Conservation (phyloP, 805 yeast genomes). For the Saccharomycopsis capsularis region DNA sequence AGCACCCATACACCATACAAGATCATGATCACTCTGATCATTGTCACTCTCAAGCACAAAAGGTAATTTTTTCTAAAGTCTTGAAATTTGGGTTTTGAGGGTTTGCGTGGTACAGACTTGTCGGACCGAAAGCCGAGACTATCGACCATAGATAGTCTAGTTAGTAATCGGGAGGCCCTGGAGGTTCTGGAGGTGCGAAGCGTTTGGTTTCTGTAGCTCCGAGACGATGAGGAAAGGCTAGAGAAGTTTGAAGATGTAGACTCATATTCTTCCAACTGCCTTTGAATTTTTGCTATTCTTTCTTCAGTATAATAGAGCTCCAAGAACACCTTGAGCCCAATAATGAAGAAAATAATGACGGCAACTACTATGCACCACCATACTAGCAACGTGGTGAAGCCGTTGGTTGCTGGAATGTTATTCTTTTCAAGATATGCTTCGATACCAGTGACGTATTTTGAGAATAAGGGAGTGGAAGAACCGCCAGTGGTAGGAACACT, state of each 20-base stretch:
- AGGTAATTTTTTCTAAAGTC: slow-evolving; percentile 25
- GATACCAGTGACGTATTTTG: slow-evolving; percentile 26
- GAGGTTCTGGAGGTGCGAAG: not conserved
- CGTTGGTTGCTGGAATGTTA: slow-evolving; percentile 27
- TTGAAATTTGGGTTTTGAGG: slow-evolving; percentile 19
- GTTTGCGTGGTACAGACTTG: slow-evolving; percentile 1
- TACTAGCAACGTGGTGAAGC: slow-evolving; percentile 28
- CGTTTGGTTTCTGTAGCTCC: not conserved
- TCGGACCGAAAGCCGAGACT: not conserved
- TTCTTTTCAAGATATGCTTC: slow-evolving; percentile 27
- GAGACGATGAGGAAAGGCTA: slow-evolving; percentile 1
- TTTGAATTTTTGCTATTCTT: slow-evolving; percentile 8
- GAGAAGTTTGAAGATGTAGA: too few relatives aligned
- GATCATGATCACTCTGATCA: slow-evolving; percentile 26
- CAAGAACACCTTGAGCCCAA: slow-evolving; percentile 25
- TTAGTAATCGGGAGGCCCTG: slow-evolving; percentile 8
- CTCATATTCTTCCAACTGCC: slow-evolving; percentile 15
- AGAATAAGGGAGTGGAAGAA: slow-evolving; percentile 1
- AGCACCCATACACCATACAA: slow-evolving; percentile 31
- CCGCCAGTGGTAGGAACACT: not conserved
- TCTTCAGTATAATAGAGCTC: slow-evolving; percentile 23
- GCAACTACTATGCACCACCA: slow-evolving; percentile 29
- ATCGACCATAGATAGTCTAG: slow-evolving; percentile 8
- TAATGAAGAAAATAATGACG: slow-evolving; percentile 22
- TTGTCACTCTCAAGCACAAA: slow-evolving; percentile 23